Evolutionary conservation across 345 rosid species (phyloP).

Genomic region (Geranium brycei): DNA sequence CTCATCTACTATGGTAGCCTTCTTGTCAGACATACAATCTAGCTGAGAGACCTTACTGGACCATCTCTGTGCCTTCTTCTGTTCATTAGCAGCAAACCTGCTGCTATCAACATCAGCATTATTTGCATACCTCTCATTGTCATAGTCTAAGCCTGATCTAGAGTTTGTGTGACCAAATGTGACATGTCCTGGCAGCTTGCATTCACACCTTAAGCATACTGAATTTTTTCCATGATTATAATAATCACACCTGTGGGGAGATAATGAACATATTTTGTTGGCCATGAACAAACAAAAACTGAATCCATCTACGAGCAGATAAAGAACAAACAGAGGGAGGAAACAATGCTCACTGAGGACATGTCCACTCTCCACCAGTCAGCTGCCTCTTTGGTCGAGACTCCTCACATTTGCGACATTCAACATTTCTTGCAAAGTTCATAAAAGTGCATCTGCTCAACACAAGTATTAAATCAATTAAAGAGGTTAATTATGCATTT

Average conservation of each 20-base stretch:
- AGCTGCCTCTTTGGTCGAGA: slow-evolving; percentile 74
- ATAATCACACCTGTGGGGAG: slow-evolving; percentile 58
- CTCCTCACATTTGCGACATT: slow-evolving; percentile 82
- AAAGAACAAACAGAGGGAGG: slow-evolving; percentile 5
- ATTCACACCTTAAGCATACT: slow-evolving; percentile 90
- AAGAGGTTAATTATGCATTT: neutral
- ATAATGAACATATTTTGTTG: slow-evolving; percentile 12
- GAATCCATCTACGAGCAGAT: neutral
- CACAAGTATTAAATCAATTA: slow-evolving; percentile 1
- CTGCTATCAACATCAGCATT: slow-evolving; percentile 36
- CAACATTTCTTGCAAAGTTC: slow-evolving; percentile 84
- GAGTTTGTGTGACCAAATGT: slow-evolving; percentile 19
- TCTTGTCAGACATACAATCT: slow-evolving; percentile 37
- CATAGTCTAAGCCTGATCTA: slow-evolving; percentile 19
- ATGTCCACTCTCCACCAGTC: slow-evolving; percentile 92
- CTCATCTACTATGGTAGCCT: slow-evolving; percentile 53
- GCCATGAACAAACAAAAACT: slow-evolving; percentile 1
- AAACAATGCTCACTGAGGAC: slow-evolving; percentile 75
- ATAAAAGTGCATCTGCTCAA: slow-evolving; percentile 71
- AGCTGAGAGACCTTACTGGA: slow-evolving; percentile 59
- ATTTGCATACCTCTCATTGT: slow-evolving; percentile 18
- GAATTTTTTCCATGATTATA: slow-evolving; percentile 62
- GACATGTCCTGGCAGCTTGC: slow-evolving; percentile 52
- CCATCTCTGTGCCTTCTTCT: slow-evolving; percentile 67
- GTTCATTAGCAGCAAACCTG: slow-evolving; percentile 54